Base-by-base conservation (phyloP, 2,329 filamentous ascomycete species). In the Blastomyces percursus region DNA sequence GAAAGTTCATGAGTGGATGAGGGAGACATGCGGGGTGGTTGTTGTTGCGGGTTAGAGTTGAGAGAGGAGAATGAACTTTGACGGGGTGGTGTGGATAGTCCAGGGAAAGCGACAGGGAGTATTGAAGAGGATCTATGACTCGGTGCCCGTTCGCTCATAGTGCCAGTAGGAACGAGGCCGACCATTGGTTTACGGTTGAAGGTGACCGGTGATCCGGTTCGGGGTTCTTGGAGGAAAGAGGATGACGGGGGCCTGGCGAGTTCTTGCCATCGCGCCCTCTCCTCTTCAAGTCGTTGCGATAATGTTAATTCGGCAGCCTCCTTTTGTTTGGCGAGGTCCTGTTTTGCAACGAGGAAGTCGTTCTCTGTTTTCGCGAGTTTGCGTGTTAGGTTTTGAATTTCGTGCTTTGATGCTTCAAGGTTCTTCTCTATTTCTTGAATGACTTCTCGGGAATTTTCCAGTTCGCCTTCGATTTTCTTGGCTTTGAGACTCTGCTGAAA, bases 401-500 rank as follows among this genome's bases (percentile, higher is more conserved):
- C 81, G 66, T 87, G 82, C 27, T 86, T 81, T n/a, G 84, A 82
- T 63, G 82, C 81, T 65, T 86, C 84, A 2, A 95, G 76, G 19
- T 81, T 77, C 55, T 86, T 82, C 32, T 78, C 71, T 32, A 77
- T 65, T n/a, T 78, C 76, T 11, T 72, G 72, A 61, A 76, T 71
- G 4, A 67, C 65, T 61, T 75, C 76, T 65, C 74, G 76, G 81
- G 86, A 69, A 80, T 84, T 65, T 69, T 96, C 91, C 6, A 96
- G 76, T 67, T 97, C 91, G 67, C 96, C 90, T 72, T 96, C 91
- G 27, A 89, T 79, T 61, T 82, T 84, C 68, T 90, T 84, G 12
- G 79, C 78, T 72, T 84, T 88, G 19, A 81, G 76, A 61, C 89
- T 89, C 83, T 91, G 63, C 60, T 55, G 4, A 42, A 51, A 35